Percentiles rank a stretch among this genome's conserved stretches.
Conservation (phyloP, 495 filamentous ascomycete species). For the Penicillium mononematosum region DNA sequence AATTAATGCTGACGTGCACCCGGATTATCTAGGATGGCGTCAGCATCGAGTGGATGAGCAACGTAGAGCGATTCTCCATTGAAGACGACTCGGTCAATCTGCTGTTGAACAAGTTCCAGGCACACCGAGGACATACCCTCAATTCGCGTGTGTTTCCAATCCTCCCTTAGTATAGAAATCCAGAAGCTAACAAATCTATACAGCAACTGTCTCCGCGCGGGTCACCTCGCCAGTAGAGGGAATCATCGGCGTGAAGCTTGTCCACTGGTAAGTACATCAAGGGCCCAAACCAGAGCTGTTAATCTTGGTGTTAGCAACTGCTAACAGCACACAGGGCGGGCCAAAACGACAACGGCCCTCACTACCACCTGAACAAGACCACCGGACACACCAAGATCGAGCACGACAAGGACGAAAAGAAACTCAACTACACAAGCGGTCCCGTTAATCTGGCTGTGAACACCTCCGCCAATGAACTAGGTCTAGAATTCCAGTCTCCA, state of each 20-base stretch:
- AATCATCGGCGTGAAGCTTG: conserved; percentile 60
- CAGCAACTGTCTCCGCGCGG: conserved; percentile 32
- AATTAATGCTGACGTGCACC: background rate
- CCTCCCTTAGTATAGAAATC: background rate
- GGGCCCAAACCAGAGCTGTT: background rate
- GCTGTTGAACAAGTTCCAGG: conserved; percentile 43
- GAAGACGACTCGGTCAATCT: conserved; percentile 39
- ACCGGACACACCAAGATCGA: conserved; percentile 45
- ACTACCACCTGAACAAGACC: conserved; percentile 60
- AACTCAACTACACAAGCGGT: conserved; percentile 57
- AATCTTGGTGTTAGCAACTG: background rate
- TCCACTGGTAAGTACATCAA: conserved; percentile 56
- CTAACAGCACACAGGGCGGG: conserved; percentile 33
- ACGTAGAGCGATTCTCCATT: conserved; percentile 41
- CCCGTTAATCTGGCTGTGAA: conserved; percentile 53
- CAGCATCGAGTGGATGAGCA: conserved; percentile 49
- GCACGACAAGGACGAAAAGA: conserved; percentile 38
- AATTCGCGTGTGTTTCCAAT: conserved; percentile 48
- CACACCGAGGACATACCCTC: conserved; percentile 55
- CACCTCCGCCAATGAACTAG: conserved; percentile 53
- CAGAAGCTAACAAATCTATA: background rate
- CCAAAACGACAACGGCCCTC: conserved; percentile 53
- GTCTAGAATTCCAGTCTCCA: conserved; percentile 53
- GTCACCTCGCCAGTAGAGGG: conserved; percentile 58
- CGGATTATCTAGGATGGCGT: conserved; percentile 31